A percentile compares a stretch with the other conserved stretches of the same genome.
These are phyloP conservation scores for Scolecobasidium constrictum DNA, from an alignment of 2,329 filamentous ascomycete species.

Conservation along the genomic window DNA sequence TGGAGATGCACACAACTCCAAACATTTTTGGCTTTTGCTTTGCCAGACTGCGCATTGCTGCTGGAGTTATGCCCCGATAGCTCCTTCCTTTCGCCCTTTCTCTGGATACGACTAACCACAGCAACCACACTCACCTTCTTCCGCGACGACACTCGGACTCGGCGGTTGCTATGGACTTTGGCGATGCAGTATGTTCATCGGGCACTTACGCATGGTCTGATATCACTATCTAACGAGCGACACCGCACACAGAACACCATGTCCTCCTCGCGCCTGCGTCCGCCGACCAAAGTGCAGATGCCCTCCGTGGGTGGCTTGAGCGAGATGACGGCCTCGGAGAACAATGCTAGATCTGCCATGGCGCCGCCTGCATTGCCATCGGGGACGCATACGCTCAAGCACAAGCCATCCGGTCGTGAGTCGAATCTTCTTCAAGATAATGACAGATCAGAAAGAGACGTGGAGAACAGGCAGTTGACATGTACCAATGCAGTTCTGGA, in stretches of 20 bases:
- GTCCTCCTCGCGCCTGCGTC: slow-evolving; percentile 21
- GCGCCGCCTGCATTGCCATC: slow-evolving; percentile 26
- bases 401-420: slow-evolving; percentile 40
- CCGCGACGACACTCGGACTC: no score
- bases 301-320: slow-evolving; percentile 26
- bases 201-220: no score
- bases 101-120: background rate
- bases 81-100: no score
- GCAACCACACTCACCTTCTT: background rate
- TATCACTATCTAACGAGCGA: background rate
- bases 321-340: slow-evolving; percentile 41
- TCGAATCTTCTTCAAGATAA: no score
- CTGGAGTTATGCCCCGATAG: no score
- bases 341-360: slow-evolving; percentile 42
- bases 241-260: background rate
- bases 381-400: slow-evolving; percentile 29
- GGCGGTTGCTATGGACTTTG: background rate
- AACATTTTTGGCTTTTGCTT: no score
- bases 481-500: slow-evolving; percentile 27
- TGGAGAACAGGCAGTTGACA: no score
- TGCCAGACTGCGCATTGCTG: no score
- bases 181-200: no score
- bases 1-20: no score
- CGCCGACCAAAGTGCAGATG: slow-evolving; percentile 21
- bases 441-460: no score